Evolutionary conservation across 2,329 filamentous ascomycete genomes (phyloP).

Genomic region (Amphichorda felina): DNA sequence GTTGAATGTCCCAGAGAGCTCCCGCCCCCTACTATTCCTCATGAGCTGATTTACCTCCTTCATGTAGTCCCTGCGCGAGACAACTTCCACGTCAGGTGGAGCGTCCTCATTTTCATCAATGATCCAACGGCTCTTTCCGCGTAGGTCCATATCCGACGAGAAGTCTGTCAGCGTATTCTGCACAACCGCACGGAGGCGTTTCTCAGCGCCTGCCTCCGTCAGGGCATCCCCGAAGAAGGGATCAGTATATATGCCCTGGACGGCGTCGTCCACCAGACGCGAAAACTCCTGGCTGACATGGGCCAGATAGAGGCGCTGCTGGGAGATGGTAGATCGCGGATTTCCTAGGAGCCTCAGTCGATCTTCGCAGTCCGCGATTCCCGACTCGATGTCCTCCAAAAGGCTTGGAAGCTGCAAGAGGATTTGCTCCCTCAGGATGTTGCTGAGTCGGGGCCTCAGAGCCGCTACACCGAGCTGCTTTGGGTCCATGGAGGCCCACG

Average conservation of each 20-base stretch:
- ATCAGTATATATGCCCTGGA: conserved; percentile 16
- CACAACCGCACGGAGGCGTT: conserved; percentile 12
- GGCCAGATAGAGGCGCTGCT: conserved; percentile 37
- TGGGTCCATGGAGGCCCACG: conserved; percentile 22
- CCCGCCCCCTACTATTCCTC: conserved; percentile 20
- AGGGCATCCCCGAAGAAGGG: conserved; percentile 11
- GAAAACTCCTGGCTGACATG: conserved; percentile 30
- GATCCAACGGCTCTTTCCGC: conserved; percentile 1
- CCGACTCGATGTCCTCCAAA: conserved; percentile 26
- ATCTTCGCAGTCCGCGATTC: conserved; percentile 18
- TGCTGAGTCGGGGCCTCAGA: conserved; percentile 35
- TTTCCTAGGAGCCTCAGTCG: conserved; percentile 34
- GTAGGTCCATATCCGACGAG: not conserved
- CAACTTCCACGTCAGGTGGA: conserved; percentile 5
- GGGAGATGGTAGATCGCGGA: conserved; percentile 26
- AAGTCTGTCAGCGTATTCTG: conserved; percentile 9
- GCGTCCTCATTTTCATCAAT: conserved; percentile 5
- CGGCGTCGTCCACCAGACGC: conserved; percentile 12
- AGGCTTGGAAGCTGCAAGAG: conserved; percentile 29
- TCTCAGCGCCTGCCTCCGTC: conserved; percentile 7
- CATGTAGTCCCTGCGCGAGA: conserved; percentile 5
- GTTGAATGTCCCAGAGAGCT: conserved; percentile 51
- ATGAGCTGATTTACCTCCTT: conserved; percentile 7
- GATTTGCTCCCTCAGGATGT: conserved; percentile 36
- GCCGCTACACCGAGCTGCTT: conserved; percentile 31